These are phyloP conservation scores for Agroathelia rolfsii DNA, from an alignment of 1,284 basidiomycete genomes.

Conservation along the genomic window DNA sequence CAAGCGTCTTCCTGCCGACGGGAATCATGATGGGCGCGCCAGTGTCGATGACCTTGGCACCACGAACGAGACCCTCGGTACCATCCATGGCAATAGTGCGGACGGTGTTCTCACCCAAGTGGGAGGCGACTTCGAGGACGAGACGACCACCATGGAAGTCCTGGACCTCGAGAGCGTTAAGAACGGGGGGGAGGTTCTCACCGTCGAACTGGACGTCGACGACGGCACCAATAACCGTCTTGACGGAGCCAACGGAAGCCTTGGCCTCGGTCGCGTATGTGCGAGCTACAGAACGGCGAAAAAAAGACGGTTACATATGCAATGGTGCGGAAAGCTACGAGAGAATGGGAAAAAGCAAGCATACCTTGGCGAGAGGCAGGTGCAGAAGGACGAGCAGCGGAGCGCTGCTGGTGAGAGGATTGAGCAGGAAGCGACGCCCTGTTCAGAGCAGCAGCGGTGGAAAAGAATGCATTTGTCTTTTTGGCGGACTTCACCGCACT, in stretches of 20 bases:
- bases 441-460: conserved; percentile 49
- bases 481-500: conserved; percentile 66
- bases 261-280: conserved; percentile 87
- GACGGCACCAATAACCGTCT: conserved; percentile 97
- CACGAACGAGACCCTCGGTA: conserved; percentile 99
- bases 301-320: conserved; percentile 14
- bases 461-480: conserved; percentile 70
- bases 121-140: conserved; percentile 93
- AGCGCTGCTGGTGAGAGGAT: too few species aligned
- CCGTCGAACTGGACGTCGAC: conserved; percentile 95
- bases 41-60: conserved; percentile 94
- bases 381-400: conserved; percentile 31
- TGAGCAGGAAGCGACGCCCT: conserved; percentile 23
- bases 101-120: conserved; percentile 97
- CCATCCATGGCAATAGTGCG: conserved; percentile 98
- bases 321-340: conserved; percentile 11
- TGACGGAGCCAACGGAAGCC: conserved; percentile 65
- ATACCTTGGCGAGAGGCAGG: conserved; percentile 32
- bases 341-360: conserved; percentile 18
- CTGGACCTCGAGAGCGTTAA: conserved; percentile 97
- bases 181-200: conserved; percentile 88
- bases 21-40: conserved; percentile 95
- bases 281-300: conserved; percentile 55
- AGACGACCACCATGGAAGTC: conserved; percentile 88
- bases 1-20: conserved; percentile 88